Evolutionary conservation across 805 yeast genomes (phyloP).

Genomic region (Candida gorgasii): DNA sequence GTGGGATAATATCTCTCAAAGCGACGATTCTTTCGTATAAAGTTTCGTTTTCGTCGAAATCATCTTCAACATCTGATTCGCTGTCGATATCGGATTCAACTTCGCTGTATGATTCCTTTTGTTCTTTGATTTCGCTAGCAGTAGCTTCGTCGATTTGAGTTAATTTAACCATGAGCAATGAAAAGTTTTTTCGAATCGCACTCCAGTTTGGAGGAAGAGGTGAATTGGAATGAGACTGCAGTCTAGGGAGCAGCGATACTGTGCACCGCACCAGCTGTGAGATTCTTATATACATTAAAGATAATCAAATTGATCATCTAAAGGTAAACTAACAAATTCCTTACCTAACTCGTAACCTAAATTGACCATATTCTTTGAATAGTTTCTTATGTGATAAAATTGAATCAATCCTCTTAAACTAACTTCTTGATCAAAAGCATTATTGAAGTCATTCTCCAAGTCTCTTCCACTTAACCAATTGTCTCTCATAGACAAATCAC

Average conservation of each 20-base stretch:
- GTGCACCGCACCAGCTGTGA: too few species aligned
- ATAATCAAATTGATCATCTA: slow-evolving; percentile 17
- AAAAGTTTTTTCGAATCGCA: slow-evolving; percentile 5
- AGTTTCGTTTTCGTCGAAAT: slow-evolving; percentile 83
- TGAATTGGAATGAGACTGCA: slow-evolving; percentile 9
- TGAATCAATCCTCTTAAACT: slow-evolving; percentile 78
- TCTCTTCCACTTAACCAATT: slow-evolving; percentile 87
- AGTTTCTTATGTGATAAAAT: slow-evolving; percentile 67
- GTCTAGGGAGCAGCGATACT: too few species aligned
- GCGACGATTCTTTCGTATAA: slow-evolving; percentile 86
- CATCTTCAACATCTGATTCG: slow-evolving; percentile 64
- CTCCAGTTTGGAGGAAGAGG: slow-evolving; percentile 7
- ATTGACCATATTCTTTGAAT: slow-evolving; percentile 50
- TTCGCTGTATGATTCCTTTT: slow-evolving; percentile 19
- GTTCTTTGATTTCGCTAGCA: slow-evolving; percentile 32
- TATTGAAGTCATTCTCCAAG: slow-evolving; percentile 68
- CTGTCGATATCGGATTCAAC: slow-evolving; percentile 34
- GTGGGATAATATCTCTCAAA: slow-evolving; percentile 87
- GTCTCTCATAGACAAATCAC: slow-evolving; percentile 71
- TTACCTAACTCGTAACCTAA: slow-evolving; percentile 51
- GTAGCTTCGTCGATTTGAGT: slow-evolving; percentile 68
- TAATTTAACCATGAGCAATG: slow-evolving; percentile 63
- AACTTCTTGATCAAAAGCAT: slow-evolving; percentile 81
- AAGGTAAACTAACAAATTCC: slow-evolving; percentile 12
- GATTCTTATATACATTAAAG: slow-evolving; percentile 2